These are phyloP conservation scores for Termitomyces sp. DNA, from an alignment of 768 basidiomycete genomes.

Conservation along the genomic window DNA sequence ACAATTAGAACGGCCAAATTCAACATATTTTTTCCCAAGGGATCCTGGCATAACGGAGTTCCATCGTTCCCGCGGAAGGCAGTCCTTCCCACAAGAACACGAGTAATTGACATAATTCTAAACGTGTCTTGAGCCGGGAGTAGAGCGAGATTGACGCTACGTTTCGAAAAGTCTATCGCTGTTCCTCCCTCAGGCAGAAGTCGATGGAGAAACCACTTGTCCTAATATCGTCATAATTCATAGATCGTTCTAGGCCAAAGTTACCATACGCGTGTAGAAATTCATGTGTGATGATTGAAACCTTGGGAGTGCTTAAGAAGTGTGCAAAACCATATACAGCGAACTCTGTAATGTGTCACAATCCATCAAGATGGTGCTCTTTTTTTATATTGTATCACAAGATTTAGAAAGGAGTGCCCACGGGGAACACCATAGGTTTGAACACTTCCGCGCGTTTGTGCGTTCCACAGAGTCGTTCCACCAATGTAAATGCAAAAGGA, in stretches of 20 bases:
- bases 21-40: neutral
- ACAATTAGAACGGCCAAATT: neutral
- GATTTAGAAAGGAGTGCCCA: constrained; percentile 32
- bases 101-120: neutral
- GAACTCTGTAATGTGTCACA: neutral
- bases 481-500: constrained; percentile 71
- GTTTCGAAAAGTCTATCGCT: neutral
- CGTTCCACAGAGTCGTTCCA: constrained; percentile 61
- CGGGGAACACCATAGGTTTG: constrained; percentile 69
- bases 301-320: neutral
- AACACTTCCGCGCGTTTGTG: constrained; percentile 56
- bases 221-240: neutral
- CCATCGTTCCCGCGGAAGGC: neutral
- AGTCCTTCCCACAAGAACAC: neutral
- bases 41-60: neutral
- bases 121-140: no score
- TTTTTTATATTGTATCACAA: neutral
- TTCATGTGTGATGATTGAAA: neutral
- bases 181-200: neutral
- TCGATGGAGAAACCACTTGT: neutral
- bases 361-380: neutral
- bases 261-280: neutral
- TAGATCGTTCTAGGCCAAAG: neutral
- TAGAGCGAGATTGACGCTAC: neutral
- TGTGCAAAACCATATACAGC: neutral